Conservation (phyloP, 352 stramenopile genomes). For the Phytophthora tubulina region DNA sequence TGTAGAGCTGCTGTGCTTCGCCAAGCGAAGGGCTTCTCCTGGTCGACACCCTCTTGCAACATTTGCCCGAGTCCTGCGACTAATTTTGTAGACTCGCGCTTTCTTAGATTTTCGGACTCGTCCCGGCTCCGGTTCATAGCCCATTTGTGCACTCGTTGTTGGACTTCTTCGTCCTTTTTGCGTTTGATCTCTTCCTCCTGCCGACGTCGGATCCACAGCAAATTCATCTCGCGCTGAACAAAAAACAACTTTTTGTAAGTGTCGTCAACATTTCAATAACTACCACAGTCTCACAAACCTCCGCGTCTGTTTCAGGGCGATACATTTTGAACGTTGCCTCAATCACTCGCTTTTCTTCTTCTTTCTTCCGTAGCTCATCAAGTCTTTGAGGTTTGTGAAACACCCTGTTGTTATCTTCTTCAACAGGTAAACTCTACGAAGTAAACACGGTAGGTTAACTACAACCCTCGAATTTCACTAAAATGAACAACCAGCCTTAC, state of each 20-base stretch:
- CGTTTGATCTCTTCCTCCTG: conserved; percentile 56
- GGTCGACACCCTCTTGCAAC: conserved; percentile 28
- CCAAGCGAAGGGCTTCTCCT: conserved; percentile 35
- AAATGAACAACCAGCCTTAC: conserved; percentile 10
- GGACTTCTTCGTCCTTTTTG: conserved; percentile 61
- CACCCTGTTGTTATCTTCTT: conserved; percentile 28
- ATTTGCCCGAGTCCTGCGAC: conserved; percentile 58
- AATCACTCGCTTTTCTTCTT: conserved; percentile 42
- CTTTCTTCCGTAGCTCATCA: conserved; percentile 25
- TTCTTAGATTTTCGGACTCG: conserved; percentile 72
- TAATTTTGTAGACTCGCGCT: conserved; percentile 68
- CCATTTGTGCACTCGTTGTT: conserved; percentile 62
- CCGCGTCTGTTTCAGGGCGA: conserved; percentile 68
- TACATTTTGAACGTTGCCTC: conserved; percentile 69
- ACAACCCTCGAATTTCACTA: neutral
- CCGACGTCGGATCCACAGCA: conserved; percentile 69
- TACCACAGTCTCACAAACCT: conserved; percentile 43
- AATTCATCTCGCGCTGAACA: conserved; percentile 67
- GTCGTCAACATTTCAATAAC: neutral
- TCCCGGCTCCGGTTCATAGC: conserved; percentile 71
- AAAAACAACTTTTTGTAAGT: neutral
- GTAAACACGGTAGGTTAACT: neutral
- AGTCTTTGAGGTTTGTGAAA: conserved; percentile 10
- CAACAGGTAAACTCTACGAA: conserved; percentile 2
- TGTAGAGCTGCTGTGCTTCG: conserved; percentile 21